These are phyloP conservation scores for Silene vulgaris DNA, from an alignment of 179 eudicot species.

Conservation along the genomic window DNA sequence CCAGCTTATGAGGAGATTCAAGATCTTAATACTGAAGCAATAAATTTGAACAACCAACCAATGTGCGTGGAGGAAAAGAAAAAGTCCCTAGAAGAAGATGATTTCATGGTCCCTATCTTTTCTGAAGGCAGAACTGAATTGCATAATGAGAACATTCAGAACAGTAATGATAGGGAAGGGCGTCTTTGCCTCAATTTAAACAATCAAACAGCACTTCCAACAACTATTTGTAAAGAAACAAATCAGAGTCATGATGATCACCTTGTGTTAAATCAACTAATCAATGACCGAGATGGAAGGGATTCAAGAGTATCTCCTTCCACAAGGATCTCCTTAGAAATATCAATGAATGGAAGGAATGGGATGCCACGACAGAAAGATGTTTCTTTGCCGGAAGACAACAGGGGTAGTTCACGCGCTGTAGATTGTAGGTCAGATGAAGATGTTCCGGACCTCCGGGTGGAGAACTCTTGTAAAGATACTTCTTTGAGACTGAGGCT, in stretches of 20 bases:
- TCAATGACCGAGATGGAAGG: slow-evolving; percentile 28
- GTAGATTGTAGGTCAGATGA: slow-evolving; percentile 23
- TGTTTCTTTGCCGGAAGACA: slow-evolving; percentile 24
- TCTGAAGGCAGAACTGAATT: slow-evolving; percentile 39
- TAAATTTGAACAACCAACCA: slow-evolving; percentile 28
- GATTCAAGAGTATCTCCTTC: slow-evolving; percentile 26
- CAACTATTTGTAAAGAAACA: slow-evolving; percentile 30
- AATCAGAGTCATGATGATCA: slow-evolving; percentile 20
- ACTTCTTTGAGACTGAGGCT: slow-evolving; percentile 27
- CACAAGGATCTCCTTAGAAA: slow-evolving; percentile 29
- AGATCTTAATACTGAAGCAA: slow-evolving; percentile 35
- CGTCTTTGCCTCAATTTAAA: slow-evolving; percentile 28
- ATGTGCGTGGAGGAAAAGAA: slow-evolving; percentile 34
- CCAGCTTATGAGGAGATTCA: slow-evolving; percentile 41
- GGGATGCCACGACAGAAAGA: slow-evolving; percentile 25
- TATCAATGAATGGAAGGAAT: slow-evolving; percentile 29
- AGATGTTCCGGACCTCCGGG: slow-evolving; percentile 24
- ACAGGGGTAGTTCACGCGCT: slow-evolving; percentile 28
- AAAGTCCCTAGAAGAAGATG: slow-evolving; percentile 60
- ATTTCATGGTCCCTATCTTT: slow-evolving; percentile 74
- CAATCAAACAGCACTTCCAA: slow-evolving; percentile 25
- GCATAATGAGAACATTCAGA: slow-evolving; percentile 24
- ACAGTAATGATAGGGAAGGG: slow-evolving; percentile 30
- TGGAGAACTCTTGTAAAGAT: slow-evolving; percentile 25
- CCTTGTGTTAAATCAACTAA: slow-evolving; percentile 32